A percentile compares a stretch with the other conserved stretches of the same genome.
These are phyloP conservation scores for Aquilaria sinensis DNA, from an alignment of 345 rosid species.

Conservation along the genomic window DNA sequence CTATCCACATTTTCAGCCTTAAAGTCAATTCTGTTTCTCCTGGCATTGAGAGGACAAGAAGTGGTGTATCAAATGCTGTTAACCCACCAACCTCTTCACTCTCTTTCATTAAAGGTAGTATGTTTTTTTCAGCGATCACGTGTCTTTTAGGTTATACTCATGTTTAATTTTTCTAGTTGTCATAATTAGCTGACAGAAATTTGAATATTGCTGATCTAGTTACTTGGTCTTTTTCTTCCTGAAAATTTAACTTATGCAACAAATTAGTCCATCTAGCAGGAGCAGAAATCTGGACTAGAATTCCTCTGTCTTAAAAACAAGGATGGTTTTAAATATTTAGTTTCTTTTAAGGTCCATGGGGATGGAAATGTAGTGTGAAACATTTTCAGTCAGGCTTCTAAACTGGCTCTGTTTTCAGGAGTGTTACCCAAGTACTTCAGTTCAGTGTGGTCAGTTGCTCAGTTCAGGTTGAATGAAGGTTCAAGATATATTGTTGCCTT, in stretches of 20 bases:
- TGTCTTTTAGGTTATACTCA: background rate
- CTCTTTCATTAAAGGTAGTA: slow-evolving; percentile 68
- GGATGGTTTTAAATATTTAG: no score
- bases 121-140: background rate
- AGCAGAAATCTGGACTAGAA: no score
- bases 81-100: slow-evolving; percentile 38
- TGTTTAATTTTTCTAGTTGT: background rate
- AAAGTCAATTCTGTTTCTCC: slow-evolving; percentile 55
- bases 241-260: no score
- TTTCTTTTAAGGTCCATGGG: background rate
- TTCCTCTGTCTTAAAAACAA: no score
- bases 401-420: slow-evolving; percentile 29
- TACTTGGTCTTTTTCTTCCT: no score
- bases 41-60: slow-evolving; percentile 37
- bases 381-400: background rate
- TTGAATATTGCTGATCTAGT: no score
- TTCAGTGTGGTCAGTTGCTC: slow-evolving; percentile 97
- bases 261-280: no score
- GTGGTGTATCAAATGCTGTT: slow-evolving; percentile 15
- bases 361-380: no score
- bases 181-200: background rate
- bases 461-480: slow-evolving; percentile 77
- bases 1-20: slow-evolving; percentile 85
- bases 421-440: slow-evolving; percentile 93
- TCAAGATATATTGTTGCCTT: slow-evolving; percentile 75